These are phyloP conservation scores for Hypomontagnella monticulosa DNA, from an alignment of 495 filamentous ascomycete genomes.

Conservation along the genomic window DNA sequence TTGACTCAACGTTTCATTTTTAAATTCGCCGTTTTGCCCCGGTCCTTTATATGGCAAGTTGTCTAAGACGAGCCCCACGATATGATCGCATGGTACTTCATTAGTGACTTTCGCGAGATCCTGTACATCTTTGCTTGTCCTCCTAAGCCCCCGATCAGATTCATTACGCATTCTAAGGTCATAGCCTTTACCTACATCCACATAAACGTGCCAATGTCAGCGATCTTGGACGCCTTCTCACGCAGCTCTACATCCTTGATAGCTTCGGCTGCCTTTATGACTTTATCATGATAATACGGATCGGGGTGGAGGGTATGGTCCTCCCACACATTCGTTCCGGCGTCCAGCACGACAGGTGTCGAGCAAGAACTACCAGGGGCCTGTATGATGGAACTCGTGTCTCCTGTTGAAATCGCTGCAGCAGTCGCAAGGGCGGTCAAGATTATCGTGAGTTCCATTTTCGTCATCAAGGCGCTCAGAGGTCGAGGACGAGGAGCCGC, in stretches of 20 bases:
- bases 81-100: constrained; percentile 25
- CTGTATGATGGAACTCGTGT: neutral
- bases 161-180: neutral
- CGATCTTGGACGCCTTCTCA: constrained; percentile 3
- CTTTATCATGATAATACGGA: constrained; percentile 49
- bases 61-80: constrained; percentile 22
- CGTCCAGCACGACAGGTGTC: constrained; percentile 41
- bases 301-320: constrained; percentile 48
- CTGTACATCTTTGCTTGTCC: constrained; percentile 7
- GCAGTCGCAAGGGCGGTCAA: neutral
- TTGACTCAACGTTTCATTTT: neutral
- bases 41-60: constrained; percentile 16
- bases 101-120: neutral
- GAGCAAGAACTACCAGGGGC: constrained; percentile 33
- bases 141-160: constrained; percentile 3
- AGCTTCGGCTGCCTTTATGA: constrained; percentile 43
- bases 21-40: neutral
- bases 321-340: constrained; percentile 48
- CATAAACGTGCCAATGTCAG: constrained; percentile 13
- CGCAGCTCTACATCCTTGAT: constrained; percentile 19
- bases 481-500: neutral
- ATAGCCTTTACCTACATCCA: constrained; percentile 14
- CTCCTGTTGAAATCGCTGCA: neutral
- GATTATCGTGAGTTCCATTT: neutral
- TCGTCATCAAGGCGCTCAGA: neutral